Evolutionary conservation across 116 monocot species (phyloP).

Genomic region (Trichopus zeylanicus): DNA sequence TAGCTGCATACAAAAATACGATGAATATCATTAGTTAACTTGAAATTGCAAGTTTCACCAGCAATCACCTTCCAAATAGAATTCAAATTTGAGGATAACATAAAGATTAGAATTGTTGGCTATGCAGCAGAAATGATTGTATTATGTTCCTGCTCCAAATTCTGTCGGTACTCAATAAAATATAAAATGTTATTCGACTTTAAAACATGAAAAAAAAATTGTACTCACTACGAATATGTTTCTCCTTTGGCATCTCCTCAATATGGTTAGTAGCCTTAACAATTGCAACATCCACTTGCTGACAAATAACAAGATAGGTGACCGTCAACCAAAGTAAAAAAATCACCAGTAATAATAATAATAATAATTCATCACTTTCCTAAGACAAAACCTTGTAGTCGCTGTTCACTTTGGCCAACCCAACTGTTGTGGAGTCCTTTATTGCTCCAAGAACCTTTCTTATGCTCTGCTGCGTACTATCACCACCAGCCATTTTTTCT

Average conservation of each 20-base stretch:
- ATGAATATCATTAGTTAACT: not conserved
- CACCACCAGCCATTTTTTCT: constrained; percentile 60
- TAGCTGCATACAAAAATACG: constrained; percentile 28
- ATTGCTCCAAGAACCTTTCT: constrained; percentile 91
- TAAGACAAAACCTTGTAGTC: constrained; percentile 66
- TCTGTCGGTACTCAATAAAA: no score
- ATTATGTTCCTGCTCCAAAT: not conserved
- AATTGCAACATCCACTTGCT: constrained; percentile 62
- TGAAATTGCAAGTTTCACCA: not conserved
- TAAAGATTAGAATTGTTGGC: not conserved
- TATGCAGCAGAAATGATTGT: not conserved
- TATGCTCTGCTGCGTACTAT: constrained; percentile 52
- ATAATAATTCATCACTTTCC: not conserved
- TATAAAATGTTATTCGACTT: not conserved
- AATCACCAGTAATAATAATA: not conserved
- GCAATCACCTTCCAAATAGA: not conserved
- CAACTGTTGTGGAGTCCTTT: constrained; percentile 86
- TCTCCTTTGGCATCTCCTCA: constrained; percentile 49
- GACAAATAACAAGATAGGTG: not conserved
- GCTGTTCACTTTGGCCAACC: constrained; percentile 96
- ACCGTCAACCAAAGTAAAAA: not conserved
- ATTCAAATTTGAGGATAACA: not conserved
- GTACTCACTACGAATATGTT: constrained; percentile 44
- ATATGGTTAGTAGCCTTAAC: constrained; percentile 65
- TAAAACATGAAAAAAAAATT: not conserved